phyloP scores from a whole-genome alignment of 1,284 basidiomycete genomes.

The Athelia sp. region DNA sequence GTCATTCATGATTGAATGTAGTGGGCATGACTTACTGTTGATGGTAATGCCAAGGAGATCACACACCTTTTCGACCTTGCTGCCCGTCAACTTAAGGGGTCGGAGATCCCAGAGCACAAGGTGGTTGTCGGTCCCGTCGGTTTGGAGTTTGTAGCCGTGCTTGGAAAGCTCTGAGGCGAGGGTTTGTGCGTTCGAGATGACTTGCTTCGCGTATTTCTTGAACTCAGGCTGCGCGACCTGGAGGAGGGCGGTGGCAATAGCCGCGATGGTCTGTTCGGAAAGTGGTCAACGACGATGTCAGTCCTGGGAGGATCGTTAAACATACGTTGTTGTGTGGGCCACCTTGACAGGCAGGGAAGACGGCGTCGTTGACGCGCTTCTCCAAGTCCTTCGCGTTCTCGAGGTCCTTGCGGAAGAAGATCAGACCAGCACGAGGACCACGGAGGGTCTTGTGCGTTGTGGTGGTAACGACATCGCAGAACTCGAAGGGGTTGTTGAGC shows the following conservation, averaged over 20 bases:
- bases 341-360: slow-evolving; percentile 99
- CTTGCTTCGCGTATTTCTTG: slow-evolving; percentile 92
- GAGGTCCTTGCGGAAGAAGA: slow-evolving; percentile 98
- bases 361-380: slow-evolving; percentile 95
- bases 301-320: slow-evolving; percentile 8
- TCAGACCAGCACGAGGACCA: slow-evolving; percentile 95
- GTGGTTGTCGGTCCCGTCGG: slow-evolving; percentile 96
- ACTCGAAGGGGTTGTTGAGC: slow-evolving; percentile 91
- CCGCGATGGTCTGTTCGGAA: slow-evolving; percentile 86
- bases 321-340: slow-evolving; percentile 97
- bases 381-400: slow-evolving; percentile 81
- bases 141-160: slow-evolving; percentile 94
- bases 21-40: slow-evolving; percentile 64
- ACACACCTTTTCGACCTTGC: slow-evolving; percentile 98
- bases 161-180: slow-evolving; percentile 70
- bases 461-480: slow-evolving; percentile 96
- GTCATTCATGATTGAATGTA: neutral
- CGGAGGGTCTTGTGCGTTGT: slow-evolving; percentile 99
- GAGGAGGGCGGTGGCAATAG: slow-evolving; percentile 91
- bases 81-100: slow-evolving; percentile 92
- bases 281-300: slow-evolving; percentile 5
- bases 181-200: slow-evolving; percentile 85
- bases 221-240: slow-evolving; percentile 91
- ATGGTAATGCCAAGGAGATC: slow-evolving; percentile 95
- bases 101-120: slow-evolving; percentile 97